These are phyloP conservation scores for Rhipidocladum racemiflorum DNA, from an alignment of 176 grass and related monocot species.

Conservation along the genomic window DNA sequence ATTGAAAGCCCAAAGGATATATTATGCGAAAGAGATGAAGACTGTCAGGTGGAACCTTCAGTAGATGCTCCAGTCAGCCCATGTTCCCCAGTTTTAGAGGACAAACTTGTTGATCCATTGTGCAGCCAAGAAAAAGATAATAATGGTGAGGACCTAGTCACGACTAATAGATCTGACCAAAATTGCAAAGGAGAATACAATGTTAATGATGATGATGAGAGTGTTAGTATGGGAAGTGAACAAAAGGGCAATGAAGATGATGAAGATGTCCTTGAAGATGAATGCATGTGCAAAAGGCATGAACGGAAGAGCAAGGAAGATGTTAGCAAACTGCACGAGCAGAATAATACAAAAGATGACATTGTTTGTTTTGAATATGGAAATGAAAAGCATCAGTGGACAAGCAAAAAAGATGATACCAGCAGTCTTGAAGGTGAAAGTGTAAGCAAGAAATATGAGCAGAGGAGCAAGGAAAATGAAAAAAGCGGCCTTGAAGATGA, in stretches of 20 bases:
- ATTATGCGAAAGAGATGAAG: conserved; percentile 46
- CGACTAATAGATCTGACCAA: background rate
- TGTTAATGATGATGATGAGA: conserved; percentile 24
- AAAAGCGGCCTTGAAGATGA: conserved; percentile 3
- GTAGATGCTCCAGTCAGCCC: conserved; percentile 16
- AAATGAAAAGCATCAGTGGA: conserved; percentile 35
- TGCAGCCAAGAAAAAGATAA: conserved; percentile 40
- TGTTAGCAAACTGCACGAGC: conserved; percentile 10
- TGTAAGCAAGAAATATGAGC: conserved; percentile 23
- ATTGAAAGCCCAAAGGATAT: conserved; percentile 56
- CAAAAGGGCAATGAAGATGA: conserved; percentile 19
- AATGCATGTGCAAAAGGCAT: conserved; percentile 33
- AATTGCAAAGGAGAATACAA: conserved; percentile 15
- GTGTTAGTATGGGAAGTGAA: conserved; percentile 5
- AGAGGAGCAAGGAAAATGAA: conserved; percentile 20
- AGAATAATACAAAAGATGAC: conserved; percentile 17
- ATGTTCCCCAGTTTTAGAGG: conserved; percentile 40
- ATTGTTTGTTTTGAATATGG: conserved; percentile 14
- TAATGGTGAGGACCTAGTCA: background rate
- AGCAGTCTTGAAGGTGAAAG: conserved; percentile 24
- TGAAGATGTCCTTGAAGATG: conserved; percentile 26
- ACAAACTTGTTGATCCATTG: conserved; percentile 50
- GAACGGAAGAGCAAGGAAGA: conserved; percentile 36
- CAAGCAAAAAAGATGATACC: conserved; percentile 27
- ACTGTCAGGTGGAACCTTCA: conserved; percentile 26